Conservation (phyloP, 805 yeast genomes). For the Teunomyces lycoperdinae region DNA sequence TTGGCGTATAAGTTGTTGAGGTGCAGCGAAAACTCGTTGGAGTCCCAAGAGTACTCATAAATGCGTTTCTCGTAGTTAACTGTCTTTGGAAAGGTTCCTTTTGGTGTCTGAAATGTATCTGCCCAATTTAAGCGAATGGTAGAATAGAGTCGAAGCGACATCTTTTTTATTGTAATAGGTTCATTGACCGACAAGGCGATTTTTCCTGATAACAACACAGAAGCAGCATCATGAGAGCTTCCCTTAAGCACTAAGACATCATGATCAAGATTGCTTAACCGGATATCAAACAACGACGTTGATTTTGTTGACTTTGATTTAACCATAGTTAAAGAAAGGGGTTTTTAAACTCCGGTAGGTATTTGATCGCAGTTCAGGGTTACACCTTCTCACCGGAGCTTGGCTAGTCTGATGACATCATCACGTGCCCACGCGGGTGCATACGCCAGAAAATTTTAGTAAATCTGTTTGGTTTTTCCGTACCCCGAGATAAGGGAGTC, state of each 20-base stretch:
- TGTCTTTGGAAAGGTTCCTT: conserved; percentile 46
- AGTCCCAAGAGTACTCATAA: conserved; percentile 79
- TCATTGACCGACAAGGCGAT: conserved; percentile 75
- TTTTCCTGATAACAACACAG: conserved; percentile 72
- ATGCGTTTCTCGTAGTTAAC: conserved; percentile 56
- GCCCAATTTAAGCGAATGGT: conserved; percentile 65
- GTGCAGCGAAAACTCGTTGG: conserved; percentile 50
- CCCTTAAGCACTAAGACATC: conserved; percentile 85
- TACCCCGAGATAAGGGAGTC: too few relatives aligned
- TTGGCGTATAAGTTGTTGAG: conserved; percentile 23
- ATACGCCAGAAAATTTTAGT: neutral
- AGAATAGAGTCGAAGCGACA: conserved; percentile 64
- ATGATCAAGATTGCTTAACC: conserved; percentile 65
- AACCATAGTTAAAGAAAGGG: neutral
- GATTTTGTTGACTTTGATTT: conserved; percentile 16
- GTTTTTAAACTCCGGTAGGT: neutral
- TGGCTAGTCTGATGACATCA: neutral
- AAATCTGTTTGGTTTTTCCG: too few relatives aligned
- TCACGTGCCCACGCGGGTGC: neutral
- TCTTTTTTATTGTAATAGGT: conserved; percentile 63
- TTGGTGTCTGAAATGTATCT: conserved; percentile 48
- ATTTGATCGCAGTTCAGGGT: neutral
- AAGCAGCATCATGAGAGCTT: conserved; percentile 68
- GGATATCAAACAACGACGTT: conserved; percentile 42
- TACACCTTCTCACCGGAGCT: neutral